phyloP scores from a whole-genome alignment of 179 eudicot genomes.

The Gypsophila paniculata region DNA sequence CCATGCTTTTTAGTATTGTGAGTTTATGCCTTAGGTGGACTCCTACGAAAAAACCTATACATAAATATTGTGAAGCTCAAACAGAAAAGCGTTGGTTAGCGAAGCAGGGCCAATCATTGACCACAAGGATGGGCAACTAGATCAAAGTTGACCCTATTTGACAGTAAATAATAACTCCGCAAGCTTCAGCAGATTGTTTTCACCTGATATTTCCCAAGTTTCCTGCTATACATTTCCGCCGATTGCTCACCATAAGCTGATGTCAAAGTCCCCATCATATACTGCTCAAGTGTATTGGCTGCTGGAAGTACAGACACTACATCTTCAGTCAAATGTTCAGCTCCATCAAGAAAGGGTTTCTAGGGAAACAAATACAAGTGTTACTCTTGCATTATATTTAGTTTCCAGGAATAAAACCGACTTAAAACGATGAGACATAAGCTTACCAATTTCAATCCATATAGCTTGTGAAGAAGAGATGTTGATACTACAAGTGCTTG shows the following conservation, averaged over 20 bases:
- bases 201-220: constrained; percentile 79
- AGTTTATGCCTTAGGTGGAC: not conserved
- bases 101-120: constrained; percentile 7
- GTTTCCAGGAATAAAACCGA: not conserved
- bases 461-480: constrained; percentile 90
- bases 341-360: constrained; percentile 87
- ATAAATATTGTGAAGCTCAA: constrained; percentile 3
- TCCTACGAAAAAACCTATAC: not conserved
- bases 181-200: constrained; percentile 23
- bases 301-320: constrained; percentile 91
- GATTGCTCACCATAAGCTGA: constrained; percentile 74
- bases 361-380: constrained; percentile 31
- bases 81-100: not conserved
- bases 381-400: constrained; percentile 8
- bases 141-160: not conserved
- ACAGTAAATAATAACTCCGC: not conserved
- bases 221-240: constrained; percentile 65
- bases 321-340: constrained; percentile 97
- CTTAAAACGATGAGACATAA: constrained; percentile 8
- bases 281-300: constrained; percentile 91
- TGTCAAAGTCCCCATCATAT: constrained; percentile 48
- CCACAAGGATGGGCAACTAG: constrained; percentile 4
- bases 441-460: constrained; percentile 86
- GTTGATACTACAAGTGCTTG: constrained; percentile 73
- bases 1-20: not conserved